Evolutionary conservation across 176 grass and related monocot genomes (phyloP).

Genomic region (Musa acuminata): DNA sequence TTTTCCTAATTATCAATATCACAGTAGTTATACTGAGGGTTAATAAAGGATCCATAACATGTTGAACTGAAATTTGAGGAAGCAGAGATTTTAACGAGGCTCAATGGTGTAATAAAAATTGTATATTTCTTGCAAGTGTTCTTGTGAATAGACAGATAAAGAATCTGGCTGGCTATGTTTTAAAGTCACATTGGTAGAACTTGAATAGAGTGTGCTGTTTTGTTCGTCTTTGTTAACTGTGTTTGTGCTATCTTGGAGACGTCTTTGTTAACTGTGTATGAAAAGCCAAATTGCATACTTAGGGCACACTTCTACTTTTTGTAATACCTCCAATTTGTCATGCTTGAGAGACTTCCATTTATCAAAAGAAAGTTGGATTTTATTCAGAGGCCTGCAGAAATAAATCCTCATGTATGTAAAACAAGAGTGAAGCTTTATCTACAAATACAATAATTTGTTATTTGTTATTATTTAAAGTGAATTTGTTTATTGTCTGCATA

Average conservation of each 20-base stretch:
- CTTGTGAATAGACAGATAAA: not conserved
- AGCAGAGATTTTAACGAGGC: not conserved
- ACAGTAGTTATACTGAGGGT: too few species aligned
- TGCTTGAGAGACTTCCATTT: too few species aligned
- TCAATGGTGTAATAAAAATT: not conserved
- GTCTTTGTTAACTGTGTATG: too few species aligned
- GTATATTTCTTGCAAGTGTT: not conserved
- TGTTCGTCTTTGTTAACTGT: not conserved
- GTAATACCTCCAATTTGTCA: too few species aligned
- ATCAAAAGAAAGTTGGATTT: too few species aligned
- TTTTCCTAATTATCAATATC: too few species aligned
- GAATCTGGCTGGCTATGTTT: not conserved
- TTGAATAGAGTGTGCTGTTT: not conserved
- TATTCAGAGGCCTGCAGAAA: too few species aligned
- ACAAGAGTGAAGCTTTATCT: not conserved
- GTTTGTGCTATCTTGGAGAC: not conserved
- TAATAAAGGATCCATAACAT: too few species aligned
- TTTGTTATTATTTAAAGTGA: not conserved
- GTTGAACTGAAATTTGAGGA: too few species aligned
- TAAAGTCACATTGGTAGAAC: not conserved
- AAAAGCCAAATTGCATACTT: not conserved
- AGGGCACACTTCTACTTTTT: too few species aligned
- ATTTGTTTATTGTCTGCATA: not conserved
- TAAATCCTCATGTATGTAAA: not conserved
- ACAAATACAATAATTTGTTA: not conserved